These are phyloP conservation scores for Alectoria sarmentosa DNA, from an alignment of 495 filamentous ascomycete genomes.

Conservation along the genomic window DNA sequence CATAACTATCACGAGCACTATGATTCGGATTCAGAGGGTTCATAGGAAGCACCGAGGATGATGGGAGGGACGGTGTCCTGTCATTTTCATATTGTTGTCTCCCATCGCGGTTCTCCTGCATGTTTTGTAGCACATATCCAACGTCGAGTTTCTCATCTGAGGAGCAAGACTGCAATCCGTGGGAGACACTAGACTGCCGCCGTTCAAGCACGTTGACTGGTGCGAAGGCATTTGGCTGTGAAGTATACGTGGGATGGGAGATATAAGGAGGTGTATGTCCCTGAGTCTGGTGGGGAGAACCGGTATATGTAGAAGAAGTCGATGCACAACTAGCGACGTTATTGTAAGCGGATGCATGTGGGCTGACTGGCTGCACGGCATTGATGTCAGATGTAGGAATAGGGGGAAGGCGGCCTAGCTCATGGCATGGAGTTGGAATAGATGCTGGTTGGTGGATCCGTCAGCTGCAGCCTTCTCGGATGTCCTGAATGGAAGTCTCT, in stretches of 20 bases:
- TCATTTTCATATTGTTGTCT: constrained; percentile 10
- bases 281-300: constrained; percentile 18
- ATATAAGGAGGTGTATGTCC: constrained; percentile 14
- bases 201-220: constrained; percentile 32
- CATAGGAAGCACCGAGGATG: constrained; percentile 16
- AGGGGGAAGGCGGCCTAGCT: not conserved
- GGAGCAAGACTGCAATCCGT: constrained; percentile 50
- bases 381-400: constrained; percentile 8
- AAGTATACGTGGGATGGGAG: constrained; percentile 11
- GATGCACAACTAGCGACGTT: constrained; percentile 15
- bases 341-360: not conserved
- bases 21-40: constrained; percentile 14
- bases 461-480: not conserved
- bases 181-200: constrained; percentile 46
- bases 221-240: constrained; percentile 17
- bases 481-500: not conserved
- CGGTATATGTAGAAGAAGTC: constrained; percentile 18
- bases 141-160: constrained; percentile 53
- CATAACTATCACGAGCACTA: constrained; percentile 10
- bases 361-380: not conserved
- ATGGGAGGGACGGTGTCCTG: constrained; percentile 14
- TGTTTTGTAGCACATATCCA: constrained; percentile 54
- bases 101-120: constrained; percentile 17
- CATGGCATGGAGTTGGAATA: constrained; percentile 5
- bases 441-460: not conserved